Percentiles rank a stretch among this genome's conserved stretches.
These are phyloP conservation scores for Neurospora discreta DNA, from an alignment of 495 filamentous ascomycete species.

Conservation along the genomic window DNA sequence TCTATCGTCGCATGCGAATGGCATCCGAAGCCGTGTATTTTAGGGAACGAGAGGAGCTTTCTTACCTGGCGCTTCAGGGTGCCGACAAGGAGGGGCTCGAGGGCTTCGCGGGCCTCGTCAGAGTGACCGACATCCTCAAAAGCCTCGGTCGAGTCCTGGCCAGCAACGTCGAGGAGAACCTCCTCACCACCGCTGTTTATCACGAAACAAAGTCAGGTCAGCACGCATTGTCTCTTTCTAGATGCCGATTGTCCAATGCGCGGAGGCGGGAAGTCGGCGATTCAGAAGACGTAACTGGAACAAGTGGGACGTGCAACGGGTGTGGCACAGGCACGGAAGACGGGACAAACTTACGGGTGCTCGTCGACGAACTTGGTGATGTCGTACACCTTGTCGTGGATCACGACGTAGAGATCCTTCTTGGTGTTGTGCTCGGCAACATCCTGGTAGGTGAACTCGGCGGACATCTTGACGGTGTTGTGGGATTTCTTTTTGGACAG, in stretches of 20 bases:
- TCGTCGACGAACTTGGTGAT: slow-evolving; percentile 83
- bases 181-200: slow-evolving; percentile 83
- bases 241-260: slow-evolving; percentile 1
- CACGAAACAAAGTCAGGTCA: slow-evolving; percentile 3
- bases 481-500: slow-evolving; percentile 11
- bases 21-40: neutral
- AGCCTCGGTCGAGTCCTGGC: slow-evolving; percentile 94
- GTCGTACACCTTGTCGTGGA: slow-evolving; percentile 97
- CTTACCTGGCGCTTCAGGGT: slow-evolving; percentile 76
- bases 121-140: slow-evolving; percentile 99
- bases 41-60: slow-evolving; percentile 3
- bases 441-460: slow-evolving; percentile 72
- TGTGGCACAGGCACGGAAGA: neutral
- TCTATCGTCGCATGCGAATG: neutral
- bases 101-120: slow-evolving; percentile 94
- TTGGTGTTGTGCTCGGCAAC: slow-evolving; percentile 82
- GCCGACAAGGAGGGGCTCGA: slow-evolving; percentile 69
- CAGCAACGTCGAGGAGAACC: slow-evolving; percentile 90
- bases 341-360: slow-evolving; percentile 75
- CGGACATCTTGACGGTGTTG: slow-evolving; percentile 45
- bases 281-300: neutral
- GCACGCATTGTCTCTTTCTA: neutral
- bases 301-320: neutral
- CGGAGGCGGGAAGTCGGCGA: neutral
- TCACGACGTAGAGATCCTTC: slow-evolving; percentile 87